Base-by-base conservation (phyloP, 73 alveolate species). In the Tetrahymena thermophila region DNA sequence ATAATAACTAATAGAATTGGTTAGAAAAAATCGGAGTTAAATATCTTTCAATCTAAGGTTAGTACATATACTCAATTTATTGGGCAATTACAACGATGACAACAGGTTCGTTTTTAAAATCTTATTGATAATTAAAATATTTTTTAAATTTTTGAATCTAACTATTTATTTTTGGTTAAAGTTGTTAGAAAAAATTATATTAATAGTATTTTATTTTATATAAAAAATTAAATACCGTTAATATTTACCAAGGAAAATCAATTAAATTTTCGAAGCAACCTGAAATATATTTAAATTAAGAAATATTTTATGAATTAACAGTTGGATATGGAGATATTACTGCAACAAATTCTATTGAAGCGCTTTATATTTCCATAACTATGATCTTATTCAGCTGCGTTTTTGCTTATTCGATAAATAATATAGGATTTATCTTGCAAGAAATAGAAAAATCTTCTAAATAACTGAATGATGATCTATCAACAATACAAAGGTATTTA, bases 321-420 rank as follows among this genome's bases (percentile, higher is more conserved):
- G 99, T 98, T 0, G 99, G 99, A 21, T 98, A 98, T 96, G 99
- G 99, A 28, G 99, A 98, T 94, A 96, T 98, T 15, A 96, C 98
- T 28, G 97, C 98, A 1, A 96, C 71, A 31, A 97, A 97, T 50
- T 40, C 93, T 28, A 11, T 93, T 40, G 99, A 98, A 95, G 95
- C 96, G 85, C 44, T 97, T 15, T 85, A 98, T 56, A 94, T 98
- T 28, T 94, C 97, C 35, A 31, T 96, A 31, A 96, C 98, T 98
- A 98, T 98, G 99, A 93, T 98, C 93, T 96, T 97, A 35, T 95
- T 94, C 44, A 95, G 95, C 43, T 37, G 43, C 7, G 43, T 37
- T 37, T 37, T 37, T 37, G 43, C 43, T 37, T 37, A 37, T 37
- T 37, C 43, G 3, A 37, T 37, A 4, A 37, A 37, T 37, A 37